A percentile compares a stretch with the other conserved stretches of the same genome.
These are phyloP conservation scores for Naumovozyma baii DNA, from an alignment of 805 yeast species.

Conservation along the genomic window DNA sequence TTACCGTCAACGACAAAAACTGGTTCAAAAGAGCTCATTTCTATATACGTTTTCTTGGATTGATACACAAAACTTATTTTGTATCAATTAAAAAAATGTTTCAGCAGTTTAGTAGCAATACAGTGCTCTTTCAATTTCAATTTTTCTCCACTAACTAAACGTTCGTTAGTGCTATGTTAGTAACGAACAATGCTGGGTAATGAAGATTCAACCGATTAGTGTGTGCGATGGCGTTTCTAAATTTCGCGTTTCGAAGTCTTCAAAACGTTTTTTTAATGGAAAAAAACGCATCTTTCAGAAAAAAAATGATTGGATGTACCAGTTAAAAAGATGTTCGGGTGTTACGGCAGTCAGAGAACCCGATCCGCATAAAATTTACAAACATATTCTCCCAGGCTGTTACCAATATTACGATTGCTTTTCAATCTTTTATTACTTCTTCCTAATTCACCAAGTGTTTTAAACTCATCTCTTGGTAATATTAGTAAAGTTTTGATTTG, in stretches of 20 bases:
- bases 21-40: conserved; percentile 71
- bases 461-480: conserved; percentile 10
- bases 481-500: conserved; percentile 6
- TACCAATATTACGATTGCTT: conserved; percentile 7
- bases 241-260: no score
- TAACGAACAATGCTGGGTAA: no score
- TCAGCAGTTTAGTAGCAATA: no score
- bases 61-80: background rate
- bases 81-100: background rate
- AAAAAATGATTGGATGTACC: no score
- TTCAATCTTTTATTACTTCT: background rate
- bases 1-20: conserved; percentile 98
- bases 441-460: background rate
- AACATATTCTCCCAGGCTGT: conserved; percentile 19
- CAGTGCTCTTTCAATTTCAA: no score
- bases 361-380: conserved; percentile 21
- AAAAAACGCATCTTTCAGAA: no score
- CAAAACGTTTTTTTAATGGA: no score
- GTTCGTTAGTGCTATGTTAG: no score
- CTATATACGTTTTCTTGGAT: background rate
- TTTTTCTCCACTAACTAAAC: no score
- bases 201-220: no score
- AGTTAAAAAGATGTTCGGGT: background rate
- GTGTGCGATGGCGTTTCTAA: no score
- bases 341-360: background rate